Percentiles rank a stretch among this genome's conserved stretches.
phyloP scores from a whole-genome alignment of 345 rosid species.

The Melastoma malabathricum region DNA sequence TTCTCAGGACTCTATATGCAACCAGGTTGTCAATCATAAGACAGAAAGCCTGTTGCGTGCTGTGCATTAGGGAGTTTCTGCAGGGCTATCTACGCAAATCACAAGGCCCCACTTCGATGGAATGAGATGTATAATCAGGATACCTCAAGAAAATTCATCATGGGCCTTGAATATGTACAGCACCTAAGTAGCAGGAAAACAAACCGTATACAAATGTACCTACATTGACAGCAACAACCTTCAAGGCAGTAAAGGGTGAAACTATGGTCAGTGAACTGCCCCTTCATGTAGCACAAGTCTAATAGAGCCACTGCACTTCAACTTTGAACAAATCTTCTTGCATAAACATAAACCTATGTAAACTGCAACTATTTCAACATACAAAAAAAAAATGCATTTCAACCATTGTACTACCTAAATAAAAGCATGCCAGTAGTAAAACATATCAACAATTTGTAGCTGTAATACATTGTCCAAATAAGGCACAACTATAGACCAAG shows the following conservation, averaged over 20 bases:
- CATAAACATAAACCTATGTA: conserved; percentile 86
- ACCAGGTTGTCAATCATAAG: conserved; percentile 84
- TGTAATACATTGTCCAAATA: no score
- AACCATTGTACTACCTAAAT: no score
- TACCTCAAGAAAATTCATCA: conserved; percentile 51
- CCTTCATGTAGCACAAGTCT: conserved; percentile 44
- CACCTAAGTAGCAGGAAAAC: conserved; percentile 24
- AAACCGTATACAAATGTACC: conserved; percentile 8
- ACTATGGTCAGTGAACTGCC: conserved; percentile 54
- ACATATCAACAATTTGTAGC: no score
- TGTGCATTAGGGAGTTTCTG: conserved; percentile 53
- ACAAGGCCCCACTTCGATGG: conserved; percentile 90
- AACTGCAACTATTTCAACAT: neutral
- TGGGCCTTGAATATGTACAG: conserved; percentile 52
- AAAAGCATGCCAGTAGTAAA: no score
- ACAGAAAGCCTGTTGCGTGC: conserved; percentile 64
- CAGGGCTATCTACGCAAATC: conserved; percentile 84
- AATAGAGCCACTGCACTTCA: conserved; percentile 65
- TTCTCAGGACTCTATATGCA: conserved; percentile 59
- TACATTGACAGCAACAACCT: conserved; percentile 81
- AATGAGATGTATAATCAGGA: conserved; percentile 67
- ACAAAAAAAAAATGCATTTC: no score
- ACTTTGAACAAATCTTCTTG: conserved; percentile 67
- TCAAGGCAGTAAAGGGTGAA: conserved; percentile 66
- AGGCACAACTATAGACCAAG: no score